Percentiles rank a stretch among this genome's conserved stretches.
Conservation (phyloP, 108 stramenopile species). For the Cylindrotheca closterium region DNA sequence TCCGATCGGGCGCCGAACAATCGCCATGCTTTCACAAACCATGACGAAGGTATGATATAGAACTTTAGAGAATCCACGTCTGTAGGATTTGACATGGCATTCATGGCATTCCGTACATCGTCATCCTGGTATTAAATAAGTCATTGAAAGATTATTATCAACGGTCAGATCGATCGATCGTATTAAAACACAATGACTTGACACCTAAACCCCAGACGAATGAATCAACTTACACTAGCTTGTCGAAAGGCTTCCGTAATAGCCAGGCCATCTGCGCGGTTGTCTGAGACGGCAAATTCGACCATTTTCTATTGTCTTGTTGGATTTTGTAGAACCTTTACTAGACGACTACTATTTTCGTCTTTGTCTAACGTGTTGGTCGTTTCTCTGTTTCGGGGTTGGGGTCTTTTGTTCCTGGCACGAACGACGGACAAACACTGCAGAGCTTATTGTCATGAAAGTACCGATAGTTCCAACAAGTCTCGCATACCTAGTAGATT, state of each 20-base stretch:
- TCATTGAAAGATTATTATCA: neutral
- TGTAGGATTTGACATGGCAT: conserved; percentile 29
- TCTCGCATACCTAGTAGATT: too few relatives aligned
- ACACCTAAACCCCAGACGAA: too few relatives aligned
- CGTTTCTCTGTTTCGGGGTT: too few relatives aligned
- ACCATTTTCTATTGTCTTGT: conserved; percentile 5
- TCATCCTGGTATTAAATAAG: conserved; percentile 32
- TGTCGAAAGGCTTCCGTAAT: conserved; percentile 37
- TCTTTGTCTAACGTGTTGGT: too few relatives aligned
- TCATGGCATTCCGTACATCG: conserved; percentile 42
- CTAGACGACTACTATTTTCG: too few relatives aligned
- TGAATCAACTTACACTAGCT: conserved; percentile 40
- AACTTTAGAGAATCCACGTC: conserved; percentile 23
- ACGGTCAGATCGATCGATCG: neutral
- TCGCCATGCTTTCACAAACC: conserved; percentile 45
- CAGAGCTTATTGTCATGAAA: too few relatives aligned
- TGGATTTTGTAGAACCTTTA: too few relatives aligned
- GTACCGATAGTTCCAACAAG: too few relatives aligned
- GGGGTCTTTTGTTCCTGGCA: too few relatives aligned
- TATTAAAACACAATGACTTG: too few relatives aligned
- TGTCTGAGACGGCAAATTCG: too few relatives aligned
- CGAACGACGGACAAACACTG: too few relatives aligned
- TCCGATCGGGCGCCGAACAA: conserved; percentile 13
- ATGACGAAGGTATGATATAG: conserved; percentile 40
- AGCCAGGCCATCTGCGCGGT: conserved; percentile 24